A percentile compares a stretch with the other conserved stretches of the same genome.
Evolutionary conservation across 768 basidiomycete species (phyloP).

Genomic region (Vararia minispora): DNA sequence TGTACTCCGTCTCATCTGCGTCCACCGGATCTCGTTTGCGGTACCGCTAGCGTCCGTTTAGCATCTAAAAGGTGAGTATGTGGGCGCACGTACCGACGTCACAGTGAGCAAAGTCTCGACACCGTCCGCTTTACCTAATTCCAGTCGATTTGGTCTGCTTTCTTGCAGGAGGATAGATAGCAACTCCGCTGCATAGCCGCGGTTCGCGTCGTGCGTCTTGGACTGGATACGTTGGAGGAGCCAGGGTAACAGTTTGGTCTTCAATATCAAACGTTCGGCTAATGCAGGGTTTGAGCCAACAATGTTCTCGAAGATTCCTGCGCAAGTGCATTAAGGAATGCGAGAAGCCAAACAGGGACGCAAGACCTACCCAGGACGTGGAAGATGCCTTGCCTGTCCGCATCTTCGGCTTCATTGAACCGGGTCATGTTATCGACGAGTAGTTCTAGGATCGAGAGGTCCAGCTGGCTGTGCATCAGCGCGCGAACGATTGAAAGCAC

Average conservation of each 20-base stretch:
- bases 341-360: neutral
- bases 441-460: slow-evolving; percentile 76
- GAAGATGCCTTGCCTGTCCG: slow-evolving; percentile 86
- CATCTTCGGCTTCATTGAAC: slow-evolving; percentile 84
- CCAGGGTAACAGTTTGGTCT: slow-evolving; percentile 73
- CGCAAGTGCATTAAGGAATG: slow-evolving; percentile 1
- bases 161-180: slow-evolving; percentile 85
- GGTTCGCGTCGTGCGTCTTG: slow-evolving; percentile 78
- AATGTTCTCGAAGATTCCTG: slow-evolving; percentile 89
- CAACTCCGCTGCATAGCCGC: slow-evolving; percentile 87
- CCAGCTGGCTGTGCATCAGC: slow-evolving; percentile 38
- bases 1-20: slow-evolving; percentile 89
- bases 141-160: slow-evolving; percentile 54
- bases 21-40: slow-evolving; percentile 75
- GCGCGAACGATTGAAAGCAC: neutral
- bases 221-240: slow-evolving; percentile 63
- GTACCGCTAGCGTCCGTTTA: slow-evolving; percentile 51
- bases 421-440: slow-evolving; percentile 83
- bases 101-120: slow-evolving; percentile 68
- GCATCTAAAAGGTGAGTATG: neutral
- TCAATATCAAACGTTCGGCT: slow-evolving; percentile 54
- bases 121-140: slow-evolving; percentile 63
- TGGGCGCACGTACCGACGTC: slow-evolving; percentile 55
- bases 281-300: slow-evolving; percentile 76
- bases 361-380: slow-evolving; percentile 64